Base-by-base conservation (phyloP, 1,284 basidiomycete genomes). In the Malassezia nana region DNA sequence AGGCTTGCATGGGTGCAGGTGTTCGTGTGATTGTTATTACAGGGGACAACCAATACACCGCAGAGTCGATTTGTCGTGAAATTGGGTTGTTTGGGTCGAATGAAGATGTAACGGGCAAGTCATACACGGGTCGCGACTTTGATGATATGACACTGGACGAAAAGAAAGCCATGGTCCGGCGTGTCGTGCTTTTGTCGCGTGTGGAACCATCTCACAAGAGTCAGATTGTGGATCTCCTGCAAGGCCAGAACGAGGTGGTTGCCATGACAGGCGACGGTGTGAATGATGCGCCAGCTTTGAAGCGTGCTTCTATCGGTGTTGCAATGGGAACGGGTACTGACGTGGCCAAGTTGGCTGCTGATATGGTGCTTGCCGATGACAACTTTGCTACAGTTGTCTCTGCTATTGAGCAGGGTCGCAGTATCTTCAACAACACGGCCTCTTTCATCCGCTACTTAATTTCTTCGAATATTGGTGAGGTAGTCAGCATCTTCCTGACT, bases 391-490 rank as follows among this genome's bases (percentile, higher is more conserved):
- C 74, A 2, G 77, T 78, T 53, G 75, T 76, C 52, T 57, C 66
- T 20, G 77, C 77, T 6, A 74, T 78, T 28, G 75, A 92, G 90
- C 91, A 96, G 77, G 92, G 92, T 63, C 80, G 94, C 74, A 80
- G 89, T 50, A 98, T 98, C 74, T 98, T 95, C 77, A 95, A 96
- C 78, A 96, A 96, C 77, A 96, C 90, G 46, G 95, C 96, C 78
- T 89, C 92, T 73, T 98, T 98, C 75, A 91, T 92, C 75, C 84
- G 89, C 55, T 77, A 81, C 67, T 64, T 79, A 49, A 78, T 98
- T 76, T 94, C 89, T 38, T 91, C 87, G 55, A 98, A 96, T 79
- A 96, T 96, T 72, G 91, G 92, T 59, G 91, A 95, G 75, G 92
- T 96, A 60, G 90, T 96, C 72, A 87, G 82, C 70, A 98, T 98